Evolutionary conservation across 139 green algal species (phyloP), one percentile per base, ranked within the genome.

Genomic region (Volvox reticuliferus): DNA sequence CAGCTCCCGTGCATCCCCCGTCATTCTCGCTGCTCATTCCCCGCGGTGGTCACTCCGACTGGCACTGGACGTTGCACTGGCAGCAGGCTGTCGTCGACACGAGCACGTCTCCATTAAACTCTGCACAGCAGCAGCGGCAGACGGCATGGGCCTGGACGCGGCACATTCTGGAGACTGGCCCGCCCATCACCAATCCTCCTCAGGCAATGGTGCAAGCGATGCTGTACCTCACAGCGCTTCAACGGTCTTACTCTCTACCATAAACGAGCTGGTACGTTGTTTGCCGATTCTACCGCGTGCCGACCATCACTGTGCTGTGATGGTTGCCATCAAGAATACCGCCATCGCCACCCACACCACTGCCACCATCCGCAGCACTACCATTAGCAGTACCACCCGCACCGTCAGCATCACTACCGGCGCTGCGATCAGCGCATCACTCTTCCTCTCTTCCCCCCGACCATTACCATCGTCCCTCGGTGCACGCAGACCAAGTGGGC

Each of bases 401-500:
- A 55, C 44, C 44, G 9, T 14, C 44, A 55, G 44, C 44, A 55
- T 55, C n/a, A n/a, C n/a, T n/a, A n/a, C n/a, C n/a, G n/a, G n/a
- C n/a, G n/a, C n/a, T n/a, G n/a, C n/a, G n/a, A n/a, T n/a, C n/a
- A n/a, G n/a, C n/a, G n/a, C n/a, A n/a, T n/a, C 33, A 82, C 0
- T 36, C 32, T 62, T 73, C 24, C 65, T 73, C 65, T 73, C 65
- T 28, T 73, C 21, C 65, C 9, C 44, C 5, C 44, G 9, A 55
- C 44, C 44, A 79, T 22, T 33, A 2, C 73, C 73, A 22, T 19
- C 76, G 1, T 82, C 2, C 81, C 61, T 68, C 32, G 6, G n/a
- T 36, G 33, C 81, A 61, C 79, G 82, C 91, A 95, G 92, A 98
- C 96, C 9, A 98, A 98, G 86, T 98, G 95, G 94, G 91, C 87